phyloP scores from a whole-genome alignment of 345 rosid species.

The Anacardium occidentale region DNA sequence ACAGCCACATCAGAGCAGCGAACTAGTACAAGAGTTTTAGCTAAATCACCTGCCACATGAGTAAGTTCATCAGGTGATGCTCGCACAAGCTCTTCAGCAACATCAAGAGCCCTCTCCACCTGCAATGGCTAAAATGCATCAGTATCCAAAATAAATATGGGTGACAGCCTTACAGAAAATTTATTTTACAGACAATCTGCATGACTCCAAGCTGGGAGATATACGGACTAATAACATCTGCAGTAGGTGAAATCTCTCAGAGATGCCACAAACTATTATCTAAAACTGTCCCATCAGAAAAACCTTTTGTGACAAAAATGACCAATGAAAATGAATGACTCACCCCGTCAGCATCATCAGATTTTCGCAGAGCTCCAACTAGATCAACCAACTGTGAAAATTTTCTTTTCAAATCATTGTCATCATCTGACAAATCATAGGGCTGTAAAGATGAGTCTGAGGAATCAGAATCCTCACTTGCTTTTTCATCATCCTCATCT shows the following conservation, averaged over 20 bases:
- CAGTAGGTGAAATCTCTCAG: background rate
- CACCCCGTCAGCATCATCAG: conserved; percentile 92
- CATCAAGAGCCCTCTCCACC: conserved; percentile 88
- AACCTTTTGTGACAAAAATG: conserved; percentile 15
- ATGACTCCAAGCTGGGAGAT: background rate
- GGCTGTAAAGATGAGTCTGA: conserved; percentile 85
- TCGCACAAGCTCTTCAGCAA: conserved; percentile 85
- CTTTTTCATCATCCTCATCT: conserved; percentile 54
- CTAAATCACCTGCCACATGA: conserved; percentile 74
- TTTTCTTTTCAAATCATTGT: conserved; percentile 62
- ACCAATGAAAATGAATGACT: conserved; percentile 32
- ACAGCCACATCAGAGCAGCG: conserved; percentile 86
- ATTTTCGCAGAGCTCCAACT: conserved; percentile 84
- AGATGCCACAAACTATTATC: background rate
- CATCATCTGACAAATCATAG: conserved; percentile 86
- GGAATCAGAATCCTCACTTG: conserved; percentile 63
- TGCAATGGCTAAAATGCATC: conserved; percentile 30
- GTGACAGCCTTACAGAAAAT: conserved; percentile 10
- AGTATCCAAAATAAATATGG: background rate
- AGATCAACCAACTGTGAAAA: conserved; percentile 86
- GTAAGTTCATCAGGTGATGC: conserved; percentile 92
- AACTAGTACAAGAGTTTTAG: conserved; percentile 75
- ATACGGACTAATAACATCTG: background rate
- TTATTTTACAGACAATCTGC: background rate
- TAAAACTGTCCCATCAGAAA: background rate